A percentile compares a stretch with the other conserved stretches of the same genome.
Conservation (phyloP, 192 early-diverging fungal genomes). For the Phlyctochytrium bullatum region DNA sequence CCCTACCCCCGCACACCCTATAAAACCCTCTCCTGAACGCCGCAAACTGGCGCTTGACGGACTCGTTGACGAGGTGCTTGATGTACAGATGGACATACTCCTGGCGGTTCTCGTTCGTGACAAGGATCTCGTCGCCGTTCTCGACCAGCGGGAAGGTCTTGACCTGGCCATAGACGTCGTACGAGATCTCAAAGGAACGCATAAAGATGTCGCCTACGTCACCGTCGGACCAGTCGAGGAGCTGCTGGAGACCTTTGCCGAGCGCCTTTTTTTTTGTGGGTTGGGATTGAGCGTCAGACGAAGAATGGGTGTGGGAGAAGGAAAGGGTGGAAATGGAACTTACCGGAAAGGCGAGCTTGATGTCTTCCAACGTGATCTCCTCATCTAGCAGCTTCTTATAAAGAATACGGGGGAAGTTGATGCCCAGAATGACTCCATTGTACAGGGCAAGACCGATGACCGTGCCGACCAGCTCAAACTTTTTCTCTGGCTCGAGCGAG, state of each 20-base stretch:
- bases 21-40: conserved; percentile 51
- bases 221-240: conserved; percentile 70
- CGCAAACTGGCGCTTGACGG: conserved; percentile 43
- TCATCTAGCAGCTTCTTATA: conserved; percentile 70
- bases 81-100: conserved; percentile 54
- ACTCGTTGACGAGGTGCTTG: conserved; percentile 38
- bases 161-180: conserved; percentile 53
- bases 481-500: conserved; percentile 46
- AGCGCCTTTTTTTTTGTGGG: conserved; percentile 63
- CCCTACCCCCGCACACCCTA: conserved; percentile 48
- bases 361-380: conserved; percentile 40
- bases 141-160: conserved; percentile 44
- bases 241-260: conserved; percentile 70
- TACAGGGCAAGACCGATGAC: conserved; percentile 90
- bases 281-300: too few species aligned
- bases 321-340: neutral
- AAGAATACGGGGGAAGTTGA: conserved; percentile 70
- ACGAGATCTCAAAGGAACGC: conserved; percentile 79
- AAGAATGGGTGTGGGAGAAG: too few species aligned
- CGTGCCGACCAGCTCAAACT: conserved; percentile 84
- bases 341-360: conserved; percentile 64
- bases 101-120: conserved; percentile 52
- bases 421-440: conserved; percentile 78
- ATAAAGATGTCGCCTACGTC: conserved; percentile 82
- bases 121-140: conserved; percentile 44